These are phyloP conservation scores for Neofusicoccum laricinum DNA, from an alignment of 2,329 filamentous ascomycete species.

Conservation along the genomic window DNA sequence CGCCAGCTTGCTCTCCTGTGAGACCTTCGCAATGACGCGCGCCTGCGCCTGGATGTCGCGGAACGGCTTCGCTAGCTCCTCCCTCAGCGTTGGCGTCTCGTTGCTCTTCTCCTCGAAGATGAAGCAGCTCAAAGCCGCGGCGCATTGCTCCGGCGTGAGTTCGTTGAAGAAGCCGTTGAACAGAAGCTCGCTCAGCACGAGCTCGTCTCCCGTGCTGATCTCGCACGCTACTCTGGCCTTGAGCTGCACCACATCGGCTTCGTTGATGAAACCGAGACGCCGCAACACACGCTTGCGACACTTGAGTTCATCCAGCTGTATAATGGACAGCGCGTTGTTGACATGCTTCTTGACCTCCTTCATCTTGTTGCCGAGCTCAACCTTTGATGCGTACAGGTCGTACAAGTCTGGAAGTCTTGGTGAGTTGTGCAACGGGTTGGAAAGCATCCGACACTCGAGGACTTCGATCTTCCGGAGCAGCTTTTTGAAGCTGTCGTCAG, in stretches of 20 bases:
- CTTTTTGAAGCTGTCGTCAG: slow-evolving; percentile 89
- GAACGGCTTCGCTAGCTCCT: slow-evolving; percentile 82
- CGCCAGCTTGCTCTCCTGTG: slow-evolving; percentile 87
- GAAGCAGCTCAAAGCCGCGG: slow-evolving; percentile 85
- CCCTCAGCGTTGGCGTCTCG: slow-evolving; percentile 66
- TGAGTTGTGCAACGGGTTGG: slow-evolving; percentile 89
- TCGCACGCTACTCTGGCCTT: slow-evolving; percentile 97
- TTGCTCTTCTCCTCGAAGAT: slow-evolving; percentile 97
- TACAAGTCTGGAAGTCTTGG: slow-evolving; percentile 80
- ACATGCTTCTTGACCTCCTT: slow-evolving; percentile 89
- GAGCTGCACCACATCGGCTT: slow-evolving; percentile 89
- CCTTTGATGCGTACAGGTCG: slow-evolving; percentile 81
- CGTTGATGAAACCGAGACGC: slow-evolving; percentile 92
- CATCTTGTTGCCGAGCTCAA: slow-evolving; percentile 72
- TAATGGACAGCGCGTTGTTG: slow-evolving; percentile 76
- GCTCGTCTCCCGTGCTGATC: slow-evolving; percentile 93
- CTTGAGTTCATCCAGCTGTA: slow-evolving; percentile 94
- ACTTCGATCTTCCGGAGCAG: slow-evolving; percentile 93
- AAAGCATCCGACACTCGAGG: slow-evolving; percentile 81
- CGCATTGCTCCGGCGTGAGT: slow-evolving; percentile 80
- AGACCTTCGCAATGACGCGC: slow-evolving; percentile 85
- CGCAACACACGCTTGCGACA: slow-evolving; percentile 92
- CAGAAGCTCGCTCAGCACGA: slow-evolving; percentile 86
- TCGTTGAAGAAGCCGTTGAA: slow-evolving; percentile 99
- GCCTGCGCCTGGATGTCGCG: slow-evolving; percentile 86